These are phyloP conservation scores for Avena atlantica DNA, from an alignment of 176 grass and related monocot genomes.

Conservation along the genomic window DNA sequence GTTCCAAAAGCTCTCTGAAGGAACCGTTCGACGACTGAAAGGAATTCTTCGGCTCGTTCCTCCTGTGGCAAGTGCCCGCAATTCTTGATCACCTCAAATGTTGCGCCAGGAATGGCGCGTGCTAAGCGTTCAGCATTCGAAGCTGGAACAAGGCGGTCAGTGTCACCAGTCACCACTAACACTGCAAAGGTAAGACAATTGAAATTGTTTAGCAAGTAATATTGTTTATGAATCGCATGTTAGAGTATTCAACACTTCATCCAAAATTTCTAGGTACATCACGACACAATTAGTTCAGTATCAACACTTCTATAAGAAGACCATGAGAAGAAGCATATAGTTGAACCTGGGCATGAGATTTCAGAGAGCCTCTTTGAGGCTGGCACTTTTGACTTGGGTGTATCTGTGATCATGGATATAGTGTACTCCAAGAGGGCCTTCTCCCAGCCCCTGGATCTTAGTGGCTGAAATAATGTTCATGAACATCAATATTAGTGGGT, in stretches of 20 bases:
- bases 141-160: slow-evolving; percentile 74
- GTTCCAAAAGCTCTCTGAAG: slow-evolving; percentile 59
- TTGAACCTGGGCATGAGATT: slow-evolving; percentile 85
- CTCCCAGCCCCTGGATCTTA: slow-evolving; percentile 83
- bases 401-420: slow-evolving; percentile 75
- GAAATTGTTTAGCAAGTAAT: not conserved
- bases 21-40: slow-evolving; percentile 63
- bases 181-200: slow-evolving; percentile 53
- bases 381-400: slow-evolving; percentile 56
- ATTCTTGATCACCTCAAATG: slow-evolving; percentile 74
- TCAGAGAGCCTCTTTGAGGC: slow-evolving; percentile 76
- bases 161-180: slow-evolving; percentile 83
- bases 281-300: slow-evolving; percentile 1
- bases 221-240: not conserved
- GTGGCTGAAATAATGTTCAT: slow-evolving; percentile 55
- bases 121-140: slow-evolving; percentile 84
- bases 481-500: not conserved
- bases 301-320: not conserved
- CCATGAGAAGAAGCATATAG: not conserved
- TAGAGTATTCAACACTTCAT: not conserved
- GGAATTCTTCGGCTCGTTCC: slow-evolving; percentile 77
- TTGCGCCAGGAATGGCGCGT: slow-evolving; percentile 57
- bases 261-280: too few relatives aligned
- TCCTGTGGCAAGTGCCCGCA: slow-evolving; percentile 96
- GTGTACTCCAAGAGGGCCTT: slow-evolving; percentile 84